Base-by-base conservation (phyloP, 345 rosid species). In the Fremontodendron californicum region DNA sequence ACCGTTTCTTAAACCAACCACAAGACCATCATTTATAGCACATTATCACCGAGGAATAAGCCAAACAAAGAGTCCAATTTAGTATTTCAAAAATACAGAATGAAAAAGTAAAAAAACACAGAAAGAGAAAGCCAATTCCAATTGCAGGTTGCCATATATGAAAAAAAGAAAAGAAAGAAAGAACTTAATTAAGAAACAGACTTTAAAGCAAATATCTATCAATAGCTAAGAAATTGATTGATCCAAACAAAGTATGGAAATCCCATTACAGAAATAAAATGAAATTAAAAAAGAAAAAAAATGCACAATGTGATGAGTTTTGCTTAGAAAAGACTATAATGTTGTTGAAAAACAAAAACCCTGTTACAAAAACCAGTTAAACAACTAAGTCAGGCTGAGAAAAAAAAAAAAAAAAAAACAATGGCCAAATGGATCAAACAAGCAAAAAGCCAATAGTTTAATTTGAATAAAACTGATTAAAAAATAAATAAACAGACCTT, bases 401-500 rank as follows among this genome's bases (percentile, higher is more conserved):
- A n/a, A n/a, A n/a, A 3, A 39, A 39, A 75, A 8, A 70, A 35
- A 2, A 67, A 23, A 73, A 55, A 55, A 45, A 3, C 67, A 23
- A 73, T 5, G 21, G 77, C 69, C 63, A 45, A 67, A 42, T 23
- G 40, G 75, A 80, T 80, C 78, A 77, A 75, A 75, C 68, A 62
- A 61, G 64, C 62, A 62, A 69, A 77, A 42, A 18, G 19, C 4
- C 55, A 68, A 15, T 1, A 27, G 7, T 60, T 58, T 27, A 4
- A 11, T 71, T 18, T 16, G 39, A 49, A 66, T n/a, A 31, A 64
- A 48, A 49, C 23, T 2, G 29, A 52, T 25, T 3, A 9, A 23
- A n/a, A n/a, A n/a, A n/a, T 3, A 42, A 42, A 25, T 16, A 69
- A 42, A 75, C 77, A 75, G 58, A 89, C 96, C 94, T 92, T 90